phyloP scores from a whole-genome alignment of 2,329 filamentous ascomycete genomes.

The Raffaelea ambrosiae region DNA sequence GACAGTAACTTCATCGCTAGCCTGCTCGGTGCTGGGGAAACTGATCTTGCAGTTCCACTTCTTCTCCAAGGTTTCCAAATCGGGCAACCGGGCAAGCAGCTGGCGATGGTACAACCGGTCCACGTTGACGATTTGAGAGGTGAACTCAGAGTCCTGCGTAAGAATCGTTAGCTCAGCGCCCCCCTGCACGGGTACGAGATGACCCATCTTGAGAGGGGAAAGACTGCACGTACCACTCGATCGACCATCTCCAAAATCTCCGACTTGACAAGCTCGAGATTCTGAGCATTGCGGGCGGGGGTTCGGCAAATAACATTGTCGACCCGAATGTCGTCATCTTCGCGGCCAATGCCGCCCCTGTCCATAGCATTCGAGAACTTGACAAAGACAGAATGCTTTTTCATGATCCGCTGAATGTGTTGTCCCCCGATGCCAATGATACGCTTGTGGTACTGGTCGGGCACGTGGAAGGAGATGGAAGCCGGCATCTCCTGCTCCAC shows the following conservation, averaged over 20 bases:
- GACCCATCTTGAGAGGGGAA: constrained; percentile 3
- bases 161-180: constrained; percentile 2
- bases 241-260: constrained; percentile 99
- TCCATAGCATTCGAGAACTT: constrained; percentile 99
- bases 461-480: constrained; percentile 97
- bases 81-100: constrained; percentile 75
- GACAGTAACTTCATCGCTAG: constrained; percentile 91
- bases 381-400: constrained; percentile 99
- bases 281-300: constrained; percentile 92
- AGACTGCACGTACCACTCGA: constrained; percentile 45
- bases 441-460: constrained; percentile 97
- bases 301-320: constrained; percentile 99
- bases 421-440: constrained; percentile 98
- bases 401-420: constrained; percentile 99
- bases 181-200: not conserved
- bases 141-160: constrained; percentile 84
- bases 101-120: constrained; percentile 94
- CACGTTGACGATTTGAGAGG: constrained; percentile 85
- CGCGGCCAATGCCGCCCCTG: constrained; percentile 79
- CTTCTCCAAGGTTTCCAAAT: constrained; percentile 93
- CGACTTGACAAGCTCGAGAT: constrained; percentile 92
- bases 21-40: constrained; percentile 94
- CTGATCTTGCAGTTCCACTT: constrained; percentile 99
- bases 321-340: constrained; percentile 96
- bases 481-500: constrained; percentile 99